Base-by-base conservation (phyloP, 768 basidiomycete genomes). In the Trametes maxima region DNA sequence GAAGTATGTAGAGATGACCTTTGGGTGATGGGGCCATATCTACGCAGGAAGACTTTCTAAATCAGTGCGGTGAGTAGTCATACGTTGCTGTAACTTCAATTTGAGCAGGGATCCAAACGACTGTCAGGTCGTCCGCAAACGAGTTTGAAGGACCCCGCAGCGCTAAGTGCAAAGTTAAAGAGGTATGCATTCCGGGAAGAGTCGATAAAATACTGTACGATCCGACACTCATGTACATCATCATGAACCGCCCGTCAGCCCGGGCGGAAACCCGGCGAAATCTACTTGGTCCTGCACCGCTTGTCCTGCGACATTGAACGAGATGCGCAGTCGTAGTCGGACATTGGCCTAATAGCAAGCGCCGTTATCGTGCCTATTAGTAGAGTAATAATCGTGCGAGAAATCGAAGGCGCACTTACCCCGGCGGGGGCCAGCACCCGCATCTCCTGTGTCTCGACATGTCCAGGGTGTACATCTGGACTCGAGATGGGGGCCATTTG, bases 401-500 rank as follows among this genome's bases (percentile, higher is more conserved):
- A 25, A 24, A 22, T 39, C n/a, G 25, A n/a, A 17, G 12, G 28
- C 39, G 40, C 16, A 83, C 92, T 74, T 69, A 95, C 95, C 37
- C 95, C 95, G 8, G 82, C 81, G 3, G 94, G 94, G 12, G 94
- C 93, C 28, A 92, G 80, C 40, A 99, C 86, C 11, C 94, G 85
- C 91, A 99, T 90, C 72, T 96, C 94, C 72, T 98, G 97, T 11
- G 95, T 96, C 74, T 98, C 96, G 16, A 85, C 83, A 10, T 85
- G 77, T 1, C 94, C 93, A 0, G 92, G 88, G 36, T 75, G 77
- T 44, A 99, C 81, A 54, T 85, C 88, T 12, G 88, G 80, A 73
- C 88, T 94, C 5, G 94, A 94, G 90, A 98, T 98, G 6, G 96
- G 94, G 59, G 94, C 80, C 96, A 99, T 99, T 73, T 98, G 95